phyloP scores from a whole-genome alignment of 208 protist genomes.

The Leishmania guyanensis region DNA sequence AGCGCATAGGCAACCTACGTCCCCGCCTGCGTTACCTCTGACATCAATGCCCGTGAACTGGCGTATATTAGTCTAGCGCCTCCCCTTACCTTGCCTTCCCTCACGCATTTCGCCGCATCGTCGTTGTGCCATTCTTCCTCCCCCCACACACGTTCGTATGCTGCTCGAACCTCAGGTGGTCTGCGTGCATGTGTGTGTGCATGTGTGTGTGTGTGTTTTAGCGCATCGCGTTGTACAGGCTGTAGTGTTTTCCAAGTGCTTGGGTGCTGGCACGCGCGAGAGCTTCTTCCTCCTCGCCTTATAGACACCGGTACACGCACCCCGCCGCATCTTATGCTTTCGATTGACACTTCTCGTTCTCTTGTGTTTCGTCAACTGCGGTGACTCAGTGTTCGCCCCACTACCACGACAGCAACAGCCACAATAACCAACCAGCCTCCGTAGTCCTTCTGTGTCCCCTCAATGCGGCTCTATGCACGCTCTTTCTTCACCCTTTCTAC shows the following conservation, averaged over 20 bases:
- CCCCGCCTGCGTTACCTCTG: background rate
- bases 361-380: background rate
- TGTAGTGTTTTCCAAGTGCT: background rate
- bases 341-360: background rate
- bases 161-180: background rate
- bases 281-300: too few species aligned
- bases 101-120: background rate
- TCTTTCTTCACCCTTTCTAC: background rate
- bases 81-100: background rate
- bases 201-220: too few species aligned
- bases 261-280: background rate
- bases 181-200: background rate
- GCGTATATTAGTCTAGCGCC: background rate
- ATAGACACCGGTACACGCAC: background rate
- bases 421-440: background rate
- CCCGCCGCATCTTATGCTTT: background rate
- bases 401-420: background rate
- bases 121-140: background rate
- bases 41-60: background rate
- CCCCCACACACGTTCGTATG: constrained; percentile 7
- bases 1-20: background rate
- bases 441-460: background rate
- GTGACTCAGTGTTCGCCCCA: background rate
- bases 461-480: background rate
- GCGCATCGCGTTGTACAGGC: background rate